phyloP scores from a whole-genome alignment of 2,329 filamentous ascomycete species.

The Tolypocladium tropicale region DNA sequence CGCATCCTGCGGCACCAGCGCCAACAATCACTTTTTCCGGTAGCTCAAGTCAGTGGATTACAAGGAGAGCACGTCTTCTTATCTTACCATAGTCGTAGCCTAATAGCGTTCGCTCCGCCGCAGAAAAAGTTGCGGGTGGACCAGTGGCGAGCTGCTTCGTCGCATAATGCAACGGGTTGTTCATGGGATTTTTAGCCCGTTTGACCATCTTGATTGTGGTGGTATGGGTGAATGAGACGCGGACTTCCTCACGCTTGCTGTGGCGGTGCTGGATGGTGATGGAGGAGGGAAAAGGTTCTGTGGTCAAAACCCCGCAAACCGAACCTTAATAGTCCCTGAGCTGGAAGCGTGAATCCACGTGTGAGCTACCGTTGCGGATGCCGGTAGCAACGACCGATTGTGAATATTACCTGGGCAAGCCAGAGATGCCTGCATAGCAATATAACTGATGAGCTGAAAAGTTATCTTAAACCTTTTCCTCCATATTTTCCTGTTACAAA shows the following conservation, averaged over 20 bases:
- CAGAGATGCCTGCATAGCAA: too few species aligned
- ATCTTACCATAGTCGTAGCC: neutral
- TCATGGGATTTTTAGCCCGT: neutral
- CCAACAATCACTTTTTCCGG: conserved; percentile 12
- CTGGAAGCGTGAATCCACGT: neutral
- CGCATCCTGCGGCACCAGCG: conserved; percentile 17
- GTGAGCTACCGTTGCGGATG: neutral
- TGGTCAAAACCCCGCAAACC: neutral
- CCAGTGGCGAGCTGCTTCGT: neutral
- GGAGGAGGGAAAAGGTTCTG: neutral
- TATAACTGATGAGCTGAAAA: too few species aligned
- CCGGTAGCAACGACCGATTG: too few species aligned
- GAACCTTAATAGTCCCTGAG: neutral
- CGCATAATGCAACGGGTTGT: neutral
- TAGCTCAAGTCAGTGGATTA: neutral
- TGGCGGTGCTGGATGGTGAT: neutral
- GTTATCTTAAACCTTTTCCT: too few species aligned
- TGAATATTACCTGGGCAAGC: too few species aligned
- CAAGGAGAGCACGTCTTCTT: neutral
- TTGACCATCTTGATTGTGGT: too few species aligned
- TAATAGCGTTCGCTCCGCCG: neutral
- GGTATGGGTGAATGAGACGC: too few species aligned
- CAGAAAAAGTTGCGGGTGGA: neutral
- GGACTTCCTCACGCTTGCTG: neutral
- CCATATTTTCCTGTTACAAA: neutral